A percentile compares a stretch with the other conserved stretches of the same genome.
Evolutionary conservation across 768 basidiomycete species (phyloP).

Genomic region (Phlegmacium glaucopus): DNA sequence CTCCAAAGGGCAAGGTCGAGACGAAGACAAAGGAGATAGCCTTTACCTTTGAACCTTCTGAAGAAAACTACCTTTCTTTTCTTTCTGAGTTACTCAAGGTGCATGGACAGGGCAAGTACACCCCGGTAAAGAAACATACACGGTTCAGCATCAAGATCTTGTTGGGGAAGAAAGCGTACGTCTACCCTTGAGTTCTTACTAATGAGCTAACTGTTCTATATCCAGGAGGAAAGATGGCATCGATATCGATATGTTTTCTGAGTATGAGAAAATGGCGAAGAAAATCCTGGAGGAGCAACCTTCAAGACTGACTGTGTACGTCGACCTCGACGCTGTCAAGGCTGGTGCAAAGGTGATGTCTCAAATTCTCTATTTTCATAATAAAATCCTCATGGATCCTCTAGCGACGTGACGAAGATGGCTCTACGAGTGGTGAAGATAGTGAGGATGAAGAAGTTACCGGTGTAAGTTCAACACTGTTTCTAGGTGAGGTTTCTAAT

Average conservation of each 20-base stretch:
- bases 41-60: conserved; percentile 3
- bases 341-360: conserved; percentile 2
- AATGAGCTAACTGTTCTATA: neutral
- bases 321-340: conserved; percentile 10
- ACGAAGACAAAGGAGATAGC: conserved; percentile 6
- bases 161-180: conserved; percentile 4
- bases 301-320: conserved; percentile 8
- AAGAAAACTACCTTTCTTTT: conserved; percentile 5
- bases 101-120: conserved; percentile 6
- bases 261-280: conserved; percentile 10
- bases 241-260: conserved; percentile 10
- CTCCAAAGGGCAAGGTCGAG: conserved; percentile 2
- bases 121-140: neutral
- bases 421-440: neutral
- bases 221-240: conserved; percentile 14
- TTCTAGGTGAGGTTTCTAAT: neutral
- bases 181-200: neutral
- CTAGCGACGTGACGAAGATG: neutral
- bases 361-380: neutral
- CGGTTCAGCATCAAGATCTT: conserved; percentile 7
- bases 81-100: neutral
- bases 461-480: neutral
- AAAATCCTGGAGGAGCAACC: conserved; percentile 6
- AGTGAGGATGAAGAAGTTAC: neutral
- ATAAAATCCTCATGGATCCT: neutral